These are phyloP conservation scores for Diddensiella santjacobensis DNA, from an alignment of 805 yeast genomes.

Conservation along the genomic window DNA sequence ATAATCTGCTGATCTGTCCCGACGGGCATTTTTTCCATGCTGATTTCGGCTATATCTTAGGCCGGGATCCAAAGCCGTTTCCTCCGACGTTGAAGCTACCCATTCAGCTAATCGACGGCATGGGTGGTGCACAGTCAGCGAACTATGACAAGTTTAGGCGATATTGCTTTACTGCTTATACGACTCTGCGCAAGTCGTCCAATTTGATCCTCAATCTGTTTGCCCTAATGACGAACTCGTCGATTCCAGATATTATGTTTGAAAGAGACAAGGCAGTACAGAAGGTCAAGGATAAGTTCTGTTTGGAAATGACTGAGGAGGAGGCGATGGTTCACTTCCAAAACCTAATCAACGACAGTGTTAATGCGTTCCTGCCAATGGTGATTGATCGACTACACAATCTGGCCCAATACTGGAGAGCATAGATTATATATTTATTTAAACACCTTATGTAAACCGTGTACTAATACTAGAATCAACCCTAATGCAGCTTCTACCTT, in stretches of 20 bases:
- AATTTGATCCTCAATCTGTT: slow-evolving; percentile 85
- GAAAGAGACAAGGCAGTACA: slow-evolving; percentile 85
- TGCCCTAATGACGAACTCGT: slow-evolving; percentile 87
- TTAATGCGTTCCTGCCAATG: slow-evolving; percentile 87
- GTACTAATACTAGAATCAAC: background rate
- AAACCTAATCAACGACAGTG: slow-evolving; percentile 88
- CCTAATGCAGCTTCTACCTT: background rate
- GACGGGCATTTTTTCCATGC: slow-evolving; percentile 95
- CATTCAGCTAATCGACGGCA: slow-evolving; percentile 93
- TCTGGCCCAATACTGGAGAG: slow-evolving; percentile 97
- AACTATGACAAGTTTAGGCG: slow-evolving; percentile 84
- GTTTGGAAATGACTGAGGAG: slow-evolving; percentile 89
- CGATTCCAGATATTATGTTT: slow-evolving; percentile 77
- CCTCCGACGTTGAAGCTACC: slow-evolving; percentile 98
- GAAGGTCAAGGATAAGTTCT: slow-evolving; percentile 91
- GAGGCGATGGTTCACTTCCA: slow-evolving; percentile 96
- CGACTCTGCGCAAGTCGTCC: slow-evolving; percentile 83
- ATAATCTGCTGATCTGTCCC: slow-evolving; percentile 74
- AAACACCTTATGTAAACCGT: background rate
- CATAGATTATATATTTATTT: slow-evolving; percentile 38
- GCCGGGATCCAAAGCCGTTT: slow-evolving; percentile 97
- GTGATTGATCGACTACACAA: slow-evolving; percentile 94
- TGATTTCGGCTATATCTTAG: slow-evolving; percentile 94
- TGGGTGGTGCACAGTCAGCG: slow-evolving; percentile 88
- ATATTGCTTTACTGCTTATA: slow-evolving; percentile 91